Evolutionary conservation across 352 stramenopile genomes (phyloP).

Genomic region (Globisporangium alternatum): DNA sequence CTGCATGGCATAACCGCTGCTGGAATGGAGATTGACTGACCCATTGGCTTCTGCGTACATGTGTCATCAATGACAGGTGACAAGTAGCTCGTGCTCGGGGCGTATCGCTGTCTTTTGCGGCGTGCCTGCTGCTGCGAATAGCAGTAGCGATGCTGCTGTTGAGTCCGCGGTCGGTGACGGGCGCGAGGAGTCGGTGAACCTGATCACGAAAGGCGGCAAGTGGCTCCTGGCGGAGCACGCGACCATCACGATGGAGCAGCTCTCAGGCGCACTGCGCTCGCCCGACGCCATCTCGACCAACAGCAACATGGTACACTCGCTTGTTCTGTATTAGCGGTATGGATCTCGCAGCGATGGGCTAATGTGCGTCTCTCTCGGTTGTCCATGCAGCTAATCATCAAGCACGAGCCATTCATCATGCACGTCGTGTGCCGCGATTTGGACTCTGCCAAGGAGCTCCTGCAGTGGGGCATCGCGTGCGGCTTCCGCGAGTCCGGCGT

Average conservation of each 20-base stretch:
- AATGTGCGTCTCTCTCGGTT: not conserved
- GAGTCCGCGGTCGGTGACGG: conserved; percentile 10
- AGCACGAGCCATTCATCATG: conserved; percentile 92
- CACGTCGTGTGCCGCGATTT: conserved; percentile 86
- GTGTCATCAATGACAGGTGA: conserved; percentile 47
- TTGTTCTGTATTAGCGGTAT: not conserved
- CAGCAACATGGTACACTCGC: conserved; percentile 64
- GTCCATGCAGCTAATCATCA: conserved; percentile 69
- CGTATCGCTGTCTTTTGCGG: conserved; percentile 87
- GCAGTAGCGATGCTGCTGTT: conserved; percentile 4
- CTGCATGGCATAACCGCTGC: not conserved
- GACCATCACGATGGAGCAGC: conserved; percentile 66
- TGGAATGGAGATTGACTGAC: not conserved
- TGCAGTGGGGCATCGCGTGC: conserved; percentile 78
- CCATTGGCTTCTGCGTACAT: not conserved
- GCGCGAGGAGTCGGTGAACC: conserved; percentile 25
- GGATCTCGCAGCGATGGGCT: not conserved
- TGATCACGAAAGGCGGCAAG: conserved; percentile 88
- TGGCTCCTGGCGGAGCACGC: conserved; percentile 87
- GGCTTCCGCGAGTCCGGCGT: conserved; percentile 90
- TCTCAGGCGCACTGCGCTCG: conserved; percentile 44
- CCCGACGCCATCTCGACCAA: conserved; percentile 25
- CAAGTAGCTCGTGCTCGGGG: conserved; percentile 89
- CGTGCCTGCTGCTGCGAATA: conserved; percentile 23
- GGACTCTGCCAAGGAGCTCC: conserved; percentile 67